Conservation (phyloP, 2,329 filamentous ascomycete genomes). For the Penicillium thymicola region DNA sequence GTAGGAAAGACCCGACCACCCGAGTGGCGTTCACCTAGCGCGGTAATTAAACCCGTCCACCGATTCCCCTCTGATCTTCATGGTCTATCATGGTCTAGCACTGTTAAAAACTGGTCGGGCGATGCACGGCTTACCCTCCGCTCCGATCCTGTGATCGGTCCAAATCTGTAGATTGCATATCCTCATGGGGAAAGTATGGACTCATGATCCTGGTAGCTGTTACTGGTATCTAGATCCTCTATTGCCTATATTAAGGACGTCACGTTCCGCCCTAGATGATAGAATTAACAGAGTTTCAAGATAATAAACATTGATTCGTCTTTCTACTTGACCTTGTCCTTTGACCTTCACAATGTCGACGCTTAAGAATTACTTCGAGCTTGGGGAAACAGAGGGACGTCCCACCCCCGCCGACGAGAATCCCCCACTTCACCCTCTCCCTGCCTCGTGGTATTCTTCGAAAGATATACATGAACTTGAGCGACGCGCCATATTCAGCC, state of each 20-base stretch:
- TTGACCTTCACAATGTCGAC: conserved; percentile 5
- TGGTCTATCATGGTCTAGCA: neutral
- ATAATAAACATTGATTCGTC: neutral
- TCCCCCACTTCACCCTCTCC: conserved; percentile 42
- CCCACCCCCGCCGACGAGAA: conserved; percentile 4
- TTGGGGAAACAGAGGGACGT: neutral
- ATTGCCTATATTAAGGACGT: neutral
- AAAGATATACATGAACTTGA: conserved; percentile 53
- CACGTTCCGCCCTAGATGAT: neutral
- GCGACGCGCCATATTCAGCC: conserved; percentile 56
- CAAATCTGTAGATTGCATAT: neutral
- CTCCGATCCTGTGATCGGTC: conserved; percentile 20
- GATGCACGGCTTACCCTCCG: conserved; percentile 6
- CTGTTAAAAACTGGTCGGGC: neutral
- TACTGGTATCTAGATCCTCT: neutral
- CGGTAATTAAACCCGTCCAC: conserved; percentile 1
- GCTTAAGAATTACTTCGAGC: neutral
- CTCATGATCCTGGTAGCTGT: neutral
- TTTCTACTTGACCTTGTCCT: neutral
- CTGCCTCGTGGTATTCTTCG: conserved; percentile 49
- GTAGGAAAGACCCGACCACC: neutral
- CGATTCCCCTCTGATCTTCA: neutral
- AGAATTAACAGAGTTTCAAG: neutral
- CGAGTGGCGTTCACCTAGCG: conserved; percentile 5
- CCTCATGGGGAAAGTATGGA: neutral